phyloP scores from a whole-genome alignment of 257 asterid species.

The Anisodus tanguticus region DNA sequence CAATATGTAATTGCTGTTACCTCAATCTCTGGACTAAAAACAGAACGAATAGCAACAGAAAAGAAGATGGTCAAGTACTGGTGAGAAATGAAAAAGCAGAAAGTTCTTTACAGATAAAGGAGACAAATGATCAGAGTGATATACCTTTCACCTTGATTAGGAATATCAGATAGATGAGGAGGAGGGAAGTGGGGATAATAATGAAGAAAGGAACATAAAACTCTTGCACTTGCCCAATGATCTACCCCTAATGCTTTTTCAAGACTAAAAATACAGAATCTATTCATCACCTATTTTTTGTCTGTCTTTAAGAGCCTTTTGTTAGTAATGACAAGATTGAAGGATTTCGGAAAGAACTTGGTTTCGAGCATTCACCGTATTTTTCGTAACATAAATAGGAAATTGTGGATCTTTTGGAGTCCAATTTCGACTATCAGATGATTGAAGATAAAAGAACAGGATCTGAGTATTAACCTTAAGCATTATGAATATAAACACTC shows the following conservation, averaged over 20 bases:
- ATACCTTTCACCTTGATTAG: background rate
- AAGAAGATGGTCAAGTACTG: background rate
- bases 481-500: background rate
- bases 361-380: background rate
- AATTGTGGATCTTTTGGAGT: background rate
- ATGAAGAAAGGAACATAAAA: background rate
- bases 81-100: background rate
- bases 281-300: background rate
- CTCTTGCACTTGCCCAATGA: background rate
- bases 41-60: background rate
- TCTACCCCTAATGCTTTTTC: background rate
- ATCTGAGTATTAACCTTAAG: background rate
- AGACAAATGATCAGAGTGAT: background rate
- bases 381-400: background rate
- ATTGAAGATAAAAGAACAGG: background rate
- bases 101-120: background rate
- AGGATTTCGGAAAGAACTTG: background rate
- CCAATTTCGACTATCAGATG: conserved; percentile 8
- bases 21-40: background rate
- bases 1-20: background rate
- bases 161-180: background rate
- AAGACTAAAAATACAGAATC: background rate
- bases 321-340: background rate
- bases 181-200: background rate
- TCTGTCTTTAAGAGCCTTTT: background rate